These are phyloP conservation scores for Ligustrum vulgare DNA, from an alignment of 257 asterid species.

Conservation along the genomic window DNA sequence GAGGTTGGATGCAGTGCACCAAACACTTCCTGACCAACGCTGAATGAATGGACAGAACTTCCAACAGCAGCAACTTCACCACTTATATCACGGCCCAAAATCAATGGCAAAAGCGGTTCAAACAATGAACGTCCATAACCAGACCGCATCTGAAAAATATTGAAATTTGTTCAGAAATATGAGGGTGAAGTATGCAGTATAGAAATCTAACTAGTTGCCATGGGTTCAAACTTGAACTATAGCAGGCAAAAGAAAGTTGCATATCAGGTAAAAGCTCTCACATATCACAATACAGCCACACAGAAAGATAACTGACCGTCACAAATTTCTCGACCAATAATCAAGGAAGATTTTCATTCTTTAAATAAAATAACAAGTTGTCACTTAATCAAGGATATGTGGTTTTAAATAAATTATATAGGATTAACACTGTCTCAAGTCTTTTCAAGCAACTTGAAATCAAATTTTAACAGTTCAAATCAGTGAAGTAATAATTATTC, in stretches of 20 bases:
- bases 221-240: background rate
- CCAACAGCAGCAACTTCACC: conserved; percentile 96
- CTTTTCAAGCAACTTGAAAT: background rate
- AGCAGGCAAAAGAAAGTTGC: background rate
- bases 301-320: background rate
- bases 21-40: conserved; percentile 88
- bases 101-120: conserved; percentile 78
- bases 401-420: background rate
- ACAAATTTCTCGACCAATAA: background rate
- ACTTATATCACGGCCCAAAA: conserved; percentile 95
- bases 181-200: background rate
- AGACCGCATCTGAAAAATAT: conserved; percentile 66
- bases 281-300: background rate
- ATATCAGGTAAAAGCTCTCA: background rate
- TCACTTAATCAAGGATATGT: background rate
- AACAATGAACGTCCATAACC: conserved; percentile 98
- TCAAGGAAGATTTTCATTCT: background rate
- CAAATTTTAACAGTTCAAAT: background rate
- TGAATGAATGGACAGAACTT: conserved; percentile 58
- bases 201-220: background rate
- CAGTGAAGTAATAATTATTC: background rate
- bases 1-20: conserved; percentile 99
- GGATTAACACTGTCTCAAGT: background rate
- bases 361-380: background rate
- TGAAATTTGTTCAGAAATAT: background rate